Evolutionary conservation across 2,329 filamentous ascomycete species (phyloP), one percentile per base, ranked within the genome.

Genomic region (Aspergillus niger): DNA sequence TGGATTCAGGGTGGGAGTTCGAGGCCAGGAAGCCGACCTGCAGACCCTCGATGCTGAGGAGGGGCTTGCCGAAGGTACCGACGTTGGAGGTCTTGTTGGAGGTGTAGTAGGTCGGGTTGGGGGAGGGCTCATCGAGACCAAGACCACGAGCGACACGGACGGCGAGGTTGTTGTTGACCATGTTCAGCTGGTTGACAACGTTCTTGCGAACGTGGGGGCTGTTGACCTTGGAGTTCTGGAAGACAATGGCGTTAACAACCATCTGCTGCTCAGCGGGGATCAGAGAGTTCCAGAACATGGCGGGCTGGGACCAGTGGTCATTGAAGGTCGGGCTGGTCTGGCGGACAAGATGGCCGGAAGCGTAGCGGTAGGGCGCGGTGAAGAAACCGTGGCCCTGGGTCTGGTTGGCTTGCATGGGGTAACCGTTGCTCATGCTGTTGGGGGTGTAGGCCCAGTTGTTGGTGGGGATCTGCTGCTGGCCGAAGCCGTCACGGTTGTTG

Each of bases 261-360:
- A 90, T 87, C 69, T 91, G 89, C 72, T 90, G 84, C 76, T 91
- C 89, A 0, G 81, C 81, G 1, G 82, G 79, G 2, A 83, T 79
- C 50, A 92, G 79, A 0, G 88, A 91, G 81, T 91, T 91, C 82
- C 85, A 91, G 78, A 91, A 91, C 11, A 91, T 80, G 1, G 89
- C 84, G 0, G 88, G 85, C 72, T 92, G 89, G 3, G 85, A 86
- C 88, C 88, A 91, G 72, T 86, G 86, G 69, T 91, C 88, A 15
- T 82, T 74, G 71, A 91, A 91, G 1, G 86, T 88, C 0, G 81
- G 77, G 17, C 87, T 86, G 20, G 85, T 78, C 10, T 79, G 78
- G 50, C 89, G 85, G 3, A 83, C 73, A 3, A 91, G 81, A 10
- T 75, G 75, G 30, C 87, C 88, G 1, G 72, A 77, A 8, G 74